Evolutionary conservation across 495 filamentous ascomycete species (phyloP).

Genomic region (Pyrenopolyporus hunteri): DNA sequence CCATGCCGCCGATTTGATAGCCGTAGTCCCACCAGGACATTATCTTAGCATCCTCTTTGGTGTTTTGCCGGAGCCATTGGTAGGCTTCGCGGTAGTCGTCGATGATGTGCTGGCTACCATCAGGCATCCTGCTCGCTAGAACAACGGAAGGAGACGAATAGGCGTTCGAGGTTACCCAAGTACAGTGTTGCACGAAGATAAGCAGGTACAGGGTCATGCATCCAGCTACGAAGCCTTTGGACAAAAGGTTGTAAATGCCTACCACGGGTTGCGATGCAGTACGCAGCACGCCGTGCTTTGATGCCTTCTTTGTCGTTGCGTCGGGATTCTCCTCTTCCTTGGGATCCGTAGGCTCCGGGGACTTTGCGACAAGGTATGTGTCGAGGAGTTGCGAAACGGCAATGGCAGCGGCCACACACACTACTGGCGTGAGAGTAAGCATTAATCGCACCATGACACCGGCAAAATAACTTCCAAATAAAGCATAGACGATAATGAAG

Average conservation of each 20-base stretch:
- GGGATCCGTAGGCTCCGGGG: slow-evolving; percentile 56
- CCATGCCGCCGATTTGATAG: slow-evolving; percentile 99
- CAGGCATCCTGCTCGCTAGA: slow-evolving; percentile 86
- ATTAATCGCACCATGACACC: slow-evolving; percentile 99
- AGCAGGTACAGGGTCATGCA: slow-evolving; percentile 80
- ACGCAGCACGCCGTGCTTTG: slow-evolving; percentile 64
- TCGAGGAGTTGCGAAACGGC: slow-evolving; percentile 89
- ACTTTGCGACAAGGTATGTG: slow-evolving; percentile 71
- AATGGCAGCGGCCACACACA: slow-evolving; percentile 93
- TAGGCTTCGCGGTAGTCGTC: slow-evolving; percentile 99
- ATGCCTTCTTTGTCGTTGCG: slow-evolving; percentile 53
- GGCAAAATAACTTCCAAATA: slow-evolving; percentile 96
- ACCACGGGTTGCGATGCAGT: slow-evolving; percentile 74
- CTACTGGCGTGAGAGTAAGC: slow-evolving; percentile 95
- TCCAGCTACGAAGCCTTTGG: slow-evolving; percentile 75
- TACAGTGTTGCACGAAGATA: slow-evolving; percentile 95
- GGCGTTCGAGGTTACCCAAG: slow-evolving; percentile 98
- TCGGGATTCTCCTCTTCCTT: slow-evolving; percentile 57
- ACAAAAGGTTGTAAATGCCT: slow-evolving; percentile 81
- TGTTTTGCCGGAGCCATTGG: slow-evolving; percentile 99
- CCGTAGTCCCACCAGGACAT: slow-evolving; percentile 99
- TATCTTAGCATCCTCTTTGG: slow-evolving; percentile 90
- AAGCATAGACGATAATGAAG: slow-evolving; percentile 95
- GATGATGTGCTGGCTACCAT: slow-evolving; percentile 97
- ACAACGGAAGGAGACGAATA: slow-evolving; percentile 99